These are phyloP conservation scores for Eimeria necatrix DNA, from an alignment of 169 alveolate species.

Conservation along the genomic window DNA sequence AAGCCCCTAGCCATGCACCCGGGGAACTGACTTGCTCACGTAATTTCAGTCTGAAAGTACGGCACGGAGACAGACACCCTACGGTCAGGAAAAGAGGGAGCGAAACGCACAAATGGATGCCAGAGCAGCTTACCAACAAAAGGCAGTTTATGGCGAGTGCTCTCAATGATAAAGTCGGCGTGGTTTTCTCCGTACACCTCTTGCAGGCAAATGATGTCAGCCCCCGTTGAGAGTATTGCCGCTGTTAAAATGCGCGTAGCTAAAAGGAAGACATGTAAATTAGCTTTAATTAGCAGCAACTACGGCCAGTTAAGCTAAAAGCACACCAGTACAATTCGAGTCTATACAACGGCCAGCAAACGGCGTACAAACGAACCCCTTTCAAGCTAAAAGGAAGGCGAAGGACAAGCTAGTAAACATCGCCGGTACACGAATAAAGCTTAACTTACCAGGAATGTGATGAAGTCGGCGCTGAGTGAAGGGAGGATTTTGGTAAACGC, in stretches of 20 bases:
- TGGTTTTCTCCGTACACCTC: slow-evolving; percentile 92
- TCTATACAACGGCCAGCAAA: too few species aligned
- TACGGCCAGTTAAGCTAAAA: neutral
- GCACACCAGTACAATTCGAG: too few species aligned
- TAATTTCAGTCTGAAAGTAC: too few species aligned
- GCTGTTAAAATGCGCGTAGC: slow-evolving; percentile 33
- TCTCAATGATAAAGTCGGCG: slow-evolving; percentile 88
- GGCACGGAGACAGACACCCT: too few species aligned
- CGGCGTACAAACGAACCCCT: too few species aligned
- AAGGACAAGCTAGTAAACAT: too few species aligned
- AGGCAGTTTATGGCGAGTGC: slow-evolving; percentile 89
- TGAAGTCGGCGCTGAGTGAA: slow-evolving; percentile 90
- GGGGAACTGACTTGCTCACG: too few species aligned
- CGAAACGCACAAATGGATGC: neutral
- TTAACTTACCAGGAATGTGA: slow-evolving; percentile 89
- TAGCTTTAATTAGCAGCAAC: neutral
- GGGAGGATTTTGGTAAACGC: slow-evolving; percentile 94
- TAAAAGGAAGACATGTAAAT: neutral
- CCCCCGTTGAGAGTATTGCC: slow-evolving; percentile 89
- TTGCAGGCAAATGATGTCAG: slow-evolving; percentile 94
- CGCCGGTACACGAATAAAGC: neutral
- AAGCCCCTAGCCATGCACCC: neutral
- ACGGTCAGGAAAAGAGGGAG: too few species aligned
- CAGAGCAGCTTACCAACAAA: slow-evolving; percentile 83
- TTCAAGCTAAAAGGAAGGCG: too few species aligned